Percentiles rank a stretch among this genome's conserved stretches.
phyloP scores from a whole-genome alignment of 306 rosid species.

The Casuarina equisetifolia region DNA sequence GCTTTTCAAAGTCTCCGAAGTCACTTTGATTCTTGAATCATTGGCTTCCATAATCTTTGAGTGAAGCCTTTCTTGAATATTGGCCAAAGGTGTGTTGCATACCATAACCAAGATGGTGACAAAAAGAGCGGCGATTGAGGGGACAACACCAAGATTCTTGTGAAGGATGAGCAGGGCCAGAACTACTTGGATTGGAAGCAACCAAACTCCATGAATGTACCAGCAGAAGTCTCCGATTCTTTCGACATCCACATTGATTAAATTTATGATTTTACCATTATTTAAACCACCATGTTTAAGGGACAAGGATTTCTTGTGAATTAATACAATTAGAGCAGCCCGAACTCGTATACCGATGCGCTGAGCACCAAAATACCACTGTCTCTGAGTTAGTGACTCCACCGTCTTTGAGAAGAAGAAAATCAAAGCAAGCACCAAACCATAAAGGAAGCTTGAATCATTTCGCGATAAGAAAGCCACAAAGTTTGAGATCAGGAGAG shows the following conservation, averaged over 20 bases:
- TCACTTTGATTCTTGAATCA: conserved; percentile 75
- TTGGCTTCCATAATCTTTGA: conserved; percentile 89
- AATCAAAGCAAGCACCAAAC: conserved; percentile 65
- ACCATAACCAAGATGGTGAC: conserved; percentile 78
- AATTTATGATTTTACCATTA: conserved; percentile 63
- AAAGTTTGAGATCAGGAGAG: conserved; percentile 68
- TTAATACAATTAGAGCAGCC: conserved; percentile 65
- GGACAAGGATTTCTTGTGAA: conserved; percentile 50
- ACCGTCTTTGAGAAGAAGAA: conserved; percentile 77
- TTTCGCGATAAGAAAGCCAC: conserved; percentile 60
- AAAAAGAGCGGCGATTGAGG: conserved; percentile 70
- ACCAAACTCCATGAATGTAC: conserved; percentile 82
- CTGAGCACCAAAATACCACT: conserved; percentile 93
- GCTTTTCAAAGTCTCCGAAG: conserved; percentile 80
- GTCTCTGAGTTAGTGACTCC: conserved; percentile 83
- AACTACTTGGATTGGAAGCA: conserved; percentile 81
- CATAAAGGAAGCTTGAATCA: conserved; percentile 49
- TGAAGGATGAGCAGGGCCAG: conserved; percentile 71
- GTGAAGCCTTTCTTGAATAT: conserved; percentile 65
- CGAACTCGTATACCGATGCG: conserved; percentile 62
- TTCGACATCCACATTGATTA: conserved; percentile 80
- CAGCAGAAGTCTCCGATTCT: conserved; percentile 85
- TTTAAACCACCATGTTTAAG: conserved; percentile 52
- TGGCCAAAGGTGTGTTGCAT: conserved; percentile 83
- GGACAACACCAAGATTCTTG: conserved; percentile 65